Percentiles rank a stretch among this genome's conserved stretches.
phyloP scores from a whole-genome alignment of 208 protist species.

The Trypanosoma melophagium region DNA sequence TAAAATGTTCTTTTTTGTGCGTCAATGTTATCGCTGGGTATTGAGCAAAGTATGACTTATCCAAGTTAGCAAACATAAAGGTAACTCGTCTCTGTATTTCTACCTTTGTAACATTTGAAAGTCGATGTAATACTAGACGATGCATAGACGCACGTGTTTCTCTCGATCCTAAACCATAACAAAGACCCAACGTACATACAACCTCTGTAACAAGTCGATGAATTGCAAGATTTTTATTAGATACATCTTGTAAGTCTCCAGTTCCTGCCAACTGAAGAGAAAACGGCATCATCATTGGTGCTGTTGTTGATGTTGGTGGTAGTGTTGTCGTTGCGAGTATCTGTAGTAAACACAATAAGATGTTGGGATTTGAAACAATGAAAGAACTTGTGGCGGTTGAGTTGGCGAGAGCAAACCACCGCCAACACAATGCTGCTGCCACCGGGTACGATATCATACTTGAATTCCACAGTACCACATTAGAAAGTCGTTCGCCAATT shows the following conservation, averaged over 20 bases:
- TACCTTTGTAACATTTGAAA: constrained; percentile 34
- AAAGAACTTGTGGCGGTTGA: constrained; percentile 23
- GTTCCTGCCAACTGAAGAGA: neutral
- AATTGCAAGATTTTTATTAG: neutral
- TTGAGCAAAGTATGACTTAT: constrained; percentile 33
- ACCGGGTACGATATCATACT: constrained; percentile 34
- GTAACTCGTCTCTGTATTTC: constrained; percentile 23
- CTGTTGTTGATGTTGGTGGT: neutral
- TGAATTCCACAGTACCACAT: constrained; percentile 22
- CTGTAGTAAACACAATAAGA: constrained; percentile 9
- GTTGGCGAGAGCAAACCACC: constrained; percentile 51
- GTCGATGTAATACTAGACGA: constrained; percentile 21
- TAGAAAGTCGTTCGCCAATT: constrained; percentile 22
- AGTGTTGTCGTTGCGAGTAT: constrained; percentile 9
- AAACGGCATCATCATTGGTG: neutral
- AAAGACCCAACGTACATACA: constrained; percentile 18
- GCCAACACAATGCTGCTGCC: constrained; percentile 44
- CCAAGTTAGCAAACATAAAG: constrained; percentile 14
- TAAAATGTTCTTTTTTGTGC: neutral
- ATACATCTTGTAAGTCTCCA: neutral
- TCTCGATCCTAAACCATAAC: constrained; percentile 9
- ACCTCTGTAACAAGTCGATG: constrained; percentile 13
- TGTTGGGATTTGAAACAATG: constrained; percentile 18
- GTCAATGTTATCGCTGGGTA: constrained; percentile 29
- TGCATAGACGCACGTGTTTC: constrained; percentile 35